phyloP scores from a whole-genome alignment of 768 basidiomycete genomes.

The Lactarius trivialis region DNA sequence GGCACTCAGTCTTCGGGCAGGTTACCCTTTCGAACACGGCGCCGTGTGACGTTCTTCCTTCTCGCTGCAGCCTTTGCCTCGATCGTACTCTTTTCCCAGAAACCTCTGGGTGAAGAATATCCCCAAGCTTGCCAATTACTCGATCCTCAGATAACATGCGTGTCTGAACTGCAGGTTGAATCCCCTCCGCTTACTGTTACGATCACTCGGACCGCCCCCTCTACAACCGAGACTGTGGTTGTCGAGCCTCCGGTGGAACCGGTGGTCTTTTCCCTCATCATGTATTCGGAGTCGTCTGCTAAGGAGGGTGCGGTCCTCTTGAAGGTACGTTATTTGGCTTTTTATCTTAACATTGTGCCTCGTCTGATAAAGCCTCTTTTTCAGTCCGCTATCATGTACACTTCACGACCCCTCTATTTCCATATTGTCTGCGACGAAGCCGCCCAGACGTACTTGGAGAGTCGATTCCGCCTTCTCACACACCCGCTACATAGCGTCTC shows the following conservation, averaged over 20 bases:
- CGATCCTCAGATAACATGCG: not conserved
- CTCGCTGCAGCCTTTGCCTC: not conserved
- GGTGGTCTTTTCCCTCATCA: conserved; percentile 19
- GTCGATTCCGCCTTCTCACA: conserved; percentile 34
- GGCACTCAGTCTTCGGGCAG: not conserved
- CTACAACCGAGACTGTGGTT: not conserved
- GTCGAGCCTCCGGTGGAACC: conserved; percentile 6
- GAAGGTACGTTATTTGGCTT: conserved; percentile 7
- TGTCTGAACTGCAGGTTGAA: not conserved
- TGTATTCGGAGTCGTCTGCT: conserved; percentile 16
- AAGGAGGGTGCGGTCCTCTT: conserved; percentile 22
- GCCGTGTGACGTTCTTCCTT: conserved; percentile 3
- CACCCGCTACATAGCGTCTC: conserved; percentile 34
- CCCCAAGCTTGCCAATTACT: not conserved
- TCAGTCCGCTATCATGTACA: conserved; percentile 38
- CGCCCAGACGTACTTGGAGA: conserved; percentile 36
- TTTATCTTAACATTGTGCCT: not conserved
- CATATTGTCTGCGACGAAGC: conserved; percentile 42
- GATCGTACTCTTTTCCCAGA: not conserved
- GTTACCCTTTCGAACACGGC: not conserved
- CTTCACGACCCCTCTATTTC: conserved; percentile 34
- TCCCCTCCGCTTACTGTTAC: not conserved
- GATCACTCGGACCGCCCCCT: conserved; percentile 1
- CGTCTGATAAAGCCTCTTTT: not conserved
- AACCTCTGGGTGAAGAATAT: not conserved